phyloP scores from a whole-genome alignment of 495 filamentous ascomycete species.

The Penicillium paxilli region DNA sequence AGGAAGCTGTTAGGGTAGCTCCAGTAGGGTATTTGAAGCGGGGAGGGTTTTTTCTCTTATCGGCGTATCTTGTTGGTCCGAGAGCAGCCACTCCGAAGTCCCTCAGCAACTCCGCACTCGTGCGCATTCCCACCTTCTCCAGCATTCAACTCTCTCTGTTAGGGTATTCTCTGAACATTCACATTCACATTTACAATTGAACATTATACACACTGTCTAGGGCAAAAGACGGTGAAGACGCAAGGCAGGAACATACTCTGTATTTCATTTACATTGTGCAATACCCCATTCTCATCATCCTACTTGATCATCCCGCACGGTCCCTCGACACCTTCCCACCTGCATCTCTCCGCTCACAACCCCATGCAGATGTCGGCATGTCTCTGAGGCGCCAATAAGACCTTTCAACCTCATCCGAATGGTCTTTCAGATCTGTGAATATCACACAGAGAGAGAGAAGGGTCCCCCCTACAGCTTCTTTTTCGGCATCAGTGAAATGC shows the following conservation, averaged over 20 bases:
- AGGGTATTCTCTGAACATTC: not conserved
- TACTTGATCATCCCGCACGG: not conserved
- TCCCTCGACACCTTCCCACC: not conserved
- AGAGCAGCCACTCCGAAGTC: not conserved
- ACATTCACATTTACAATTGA: not conserved
- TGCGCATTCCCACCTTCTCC: not conserved
- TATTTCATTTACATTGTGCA: too few species aligned
- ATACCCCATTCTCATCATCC: too few species aligned
- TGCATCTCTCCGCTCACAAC: not conserved
- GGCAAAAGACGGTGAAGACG: too few species aligned
- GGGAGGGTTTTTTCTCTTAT: conserved; percentile 20
- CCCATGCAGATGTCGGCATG: not conserved
- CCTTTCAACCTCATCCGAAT: not conserved
- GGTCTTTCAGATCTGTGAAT: not conserved
- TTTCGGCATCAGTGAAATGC: conserved; percentile 3
- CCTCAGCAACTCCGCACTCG: conserved; percentile 3
- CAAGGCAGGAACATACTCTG: too few species aligned
- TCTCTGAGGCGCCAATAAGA: not conserved
- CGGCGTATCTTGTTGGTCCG: conserved; percentile 7
- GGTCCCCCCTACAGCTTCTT: too few species aligned
- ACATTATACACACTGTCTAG: too few species aligned
- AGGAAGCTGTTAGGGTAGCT: not conserved
- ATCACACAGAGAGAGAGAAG: too few species aligned
- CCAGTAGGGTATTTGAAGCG: too few species aligned
- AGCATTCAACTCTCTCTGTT: too few species aligned